phyloP scores from a whole-genome alignment of 495 filamentous ascomycete genomes.

The Penicillium desertorum region DNA sequence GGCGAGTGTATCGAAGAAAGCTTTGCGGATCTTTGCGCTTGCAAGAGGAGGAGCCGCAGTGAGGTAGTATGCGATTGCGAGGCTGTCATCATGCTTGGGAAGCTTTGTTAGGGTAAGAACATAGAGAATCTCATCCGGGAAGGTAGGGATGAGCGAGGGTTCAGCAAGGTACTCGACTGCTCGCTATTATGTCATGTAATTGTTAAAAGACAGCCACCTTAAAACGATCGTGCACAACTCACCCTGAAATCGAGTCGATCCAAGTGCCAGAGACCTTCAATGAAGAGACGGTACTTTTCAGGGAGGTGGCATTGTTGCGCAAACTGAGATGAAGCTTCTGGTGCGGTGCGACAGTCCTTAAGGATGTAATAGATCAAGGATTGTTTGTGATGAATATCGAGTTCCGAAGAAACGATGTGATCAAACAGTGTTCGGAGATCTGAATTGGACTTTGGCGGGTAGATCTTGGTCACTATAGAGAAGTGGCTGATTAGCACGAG shows the following conservation, averaged over 20 bases:
- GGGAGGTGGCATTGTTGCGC: slow-evolving; percentile 60
- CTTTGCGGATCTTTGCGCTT: slow-evolving; percentile 54
- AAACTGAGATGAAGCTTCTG: slow-evolving; percentile 50
- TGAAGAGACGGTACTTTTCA: slow-evolving; percentile 68
- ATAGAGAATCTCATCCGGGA: slow-evolving; percentile 75
- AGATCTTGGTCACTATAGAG: slow-evolving; percentile 54
- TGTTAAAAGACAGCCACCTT: neutral
- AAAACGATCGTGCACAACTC: slow-evolving; percentile 10
- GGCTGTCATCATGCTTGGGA: slow-evolving; percentile 58
- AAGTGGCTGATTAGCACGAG: slow-evolving; percentile 1
- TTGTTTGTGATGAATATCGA: slow-evolving; percentile 70
- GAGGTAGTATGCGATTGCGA: slow-evolving; percentile 75
- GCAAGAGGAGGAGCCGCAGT: slow-evolving; percentile 65
- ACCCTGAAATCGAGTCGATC: slow-evolving; percentile 69
- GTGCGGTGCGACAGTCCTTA: slow-evolving; percentile 63
- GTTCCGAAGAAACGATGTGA: slow-evolving; percentile 57
- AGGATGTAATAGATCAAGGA: slow-evolving; percentile 79
- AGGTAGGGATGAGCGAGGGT: slow-evolving; percentile 73
- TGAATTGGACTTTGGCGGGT: slow-evolving; percentile 65
- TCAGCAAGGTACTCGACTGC: slow-evolving; percentile 72
- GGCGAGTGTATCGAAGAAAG: slow-evolving; percentile 66
- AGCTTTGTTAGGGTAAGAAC: slow-evolving; percentile 61
- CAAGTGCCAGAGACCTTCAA: slow-evolving; percentile 79
- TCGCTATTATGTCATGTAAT: slow-evolving; percentile 42
- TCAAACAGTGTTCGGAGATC: slow-evolving; percentile 64